Evolutionary conservation across 2,329 filamentous ascomycete species (phyloP), one percentile per base, ranked within the genome.

Genomic region (Neofusicoccum parvum): DNA sequence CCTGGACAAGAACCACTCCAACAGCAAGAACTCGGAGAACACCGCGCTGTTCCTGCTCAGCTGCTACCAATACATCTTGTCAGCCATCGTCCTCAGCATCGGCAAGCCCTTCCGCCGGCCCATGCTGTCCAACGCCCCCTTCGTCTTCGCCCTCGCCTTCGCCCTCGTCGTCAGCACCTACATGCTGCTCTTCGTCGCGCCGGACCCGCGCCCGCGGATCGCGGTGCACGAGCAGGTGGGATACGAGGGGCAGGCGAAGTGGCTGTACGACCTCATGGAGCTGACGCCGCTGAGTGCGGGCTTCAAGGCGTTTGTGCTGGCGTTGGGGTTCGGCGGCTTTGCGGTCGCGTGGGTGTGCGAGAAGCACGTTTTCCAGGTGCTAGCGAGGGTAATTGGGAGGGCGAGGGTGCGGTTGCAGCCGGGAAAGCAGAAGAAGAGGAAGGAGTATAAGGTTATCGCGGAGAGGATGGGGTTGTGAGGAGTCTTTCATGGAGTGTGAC

Each of bases 21-120:
- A 95, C 74, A 90, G 94, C 62, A 85, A 90, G 72, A 98, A 98
- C 77, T 97, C 92, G 10, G 91, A 98, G 72, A 98, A 99, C 73
- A 97, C 94, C 0, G 88, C 91, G 0, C 81, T 99, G 1, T 99
- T 99, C 81, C 80, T 98, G 36, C 83, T 94, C 5, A 96, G 91
- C 1, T 97, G 93, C 76, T 98, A 94, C 73, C 94, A 98, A 76
- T 99, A 99, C 77, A 96, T 96, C 43, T 84, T 97, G 23, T 91
- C 92, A 0, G 95, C 92, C 3, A 85, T 98, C 45, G 90, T 98
- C 1, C 84, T 99, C 36, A 96, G 91, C 71, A 92, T 95, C n/a
- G 96, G 95, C 1, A 88, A 87, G 39, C 95, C 95, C 0, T 99
- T 97, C 80, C 86, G 95, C 63, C 91, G 95, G 72, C 86, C 87